phyloP scores from a whole-genome alignment of 306 rosid genomes.

The Prosopis cineraria region DNA sequence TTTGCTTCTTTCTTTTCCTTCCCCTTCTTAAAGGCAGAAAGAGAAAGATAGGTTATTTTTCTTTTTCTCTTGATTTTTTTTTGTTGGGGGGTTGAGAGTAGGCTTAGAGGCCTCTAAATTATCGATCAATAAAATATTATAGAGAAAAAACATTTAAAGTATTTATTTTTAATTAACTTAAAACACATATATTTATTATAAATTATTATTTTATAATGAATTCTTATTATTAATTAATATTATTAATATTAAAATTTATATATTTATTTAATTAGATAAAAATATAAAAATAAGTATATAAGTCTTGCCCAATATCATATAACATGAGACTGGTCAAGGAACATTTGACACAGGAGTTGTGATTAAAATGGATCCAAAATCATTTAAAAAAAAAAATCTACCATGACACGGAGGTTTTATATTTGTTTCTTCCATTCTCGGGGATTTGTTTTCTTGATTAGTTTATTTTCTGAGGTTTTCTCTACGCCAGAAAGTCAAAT shows the following conservation, averaged over 20 bases:
- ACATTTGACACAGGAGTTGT: background rate
- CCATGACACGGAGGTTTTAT: background rate
- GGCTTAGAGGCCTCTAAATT: background rate
- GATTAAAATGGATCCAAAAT: background rate
- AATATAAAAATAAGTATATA: too few relatives aligned
- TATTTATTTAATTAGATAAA: too few relatives aligned
- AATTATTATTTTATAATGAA: too few relatives aligned
- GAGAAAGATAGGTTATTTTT: background rate
- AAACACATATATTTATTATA: too few relatives aligned
- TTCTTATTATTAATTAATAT: too few relatives aligned
- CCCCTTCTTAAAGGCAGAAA: background rate
- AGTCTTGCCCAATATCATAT: too few relatives aligned
- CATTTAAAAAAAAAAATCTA: too few relatives aligned
- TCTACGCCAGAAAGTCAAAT: background rate
- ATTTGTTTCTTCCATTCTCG: background rate
- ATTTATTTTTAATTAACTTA: too few relatives aligned
- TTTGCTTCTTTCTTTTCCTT: background rate
- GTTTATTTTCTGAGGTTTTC: conserved; percentile 18
- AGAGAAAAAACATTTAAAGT: too few relatives aligned
- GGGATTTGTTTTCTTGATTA: background rate
- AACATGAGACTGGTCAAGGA: background rate
- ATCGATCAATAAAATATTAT: background rate
- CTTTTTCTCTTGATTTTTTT: background rate
- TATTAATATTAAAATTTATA: too few relatives aligned
- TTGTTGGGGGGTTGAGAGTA: background rate